Conservation (phyloP, 495 filamentous ascomycete genomes). For the Aspergillus indologenus region DNA sequence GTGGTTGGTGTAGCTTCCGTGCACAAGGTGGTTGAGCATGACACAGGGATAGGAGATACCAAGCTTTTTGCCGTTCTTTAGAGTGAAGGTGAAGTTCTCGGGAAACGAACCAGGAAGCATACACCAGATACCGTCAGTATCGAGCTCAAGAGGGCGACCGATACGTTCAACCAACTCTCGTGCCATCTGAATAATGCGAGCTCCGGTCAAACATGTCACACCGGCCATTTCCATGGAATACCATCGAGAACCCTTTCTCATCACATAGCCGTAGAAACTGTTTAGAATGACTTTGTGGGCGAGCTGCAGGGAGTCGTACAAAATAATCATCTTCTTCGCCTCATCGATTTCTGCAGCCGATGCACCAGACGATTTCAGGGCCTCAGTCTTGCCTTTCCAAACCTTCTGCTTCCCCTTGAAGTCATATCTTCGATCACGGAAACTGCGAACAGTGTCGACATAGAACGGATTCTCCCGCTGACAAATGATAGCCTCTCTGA, state of each 20-base stretch:
- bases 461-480: constrained; percentile 99
- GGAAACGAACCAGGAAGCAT: constrained; percentile 97
- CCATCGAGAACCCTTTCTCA: constrained; percentile 98
- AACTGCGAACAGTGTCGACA: constrained; percentile 90
- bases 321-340: constrained; percentile 96
- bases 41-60: constrained; percentile 96
- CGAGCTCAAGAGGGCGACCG: constrained; percentile 91
- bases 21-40: constrained; percentile 98
- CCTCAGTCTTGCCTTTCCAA: constrained; percentile 94
- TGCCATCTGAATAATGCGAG: constrained; percentile 96
- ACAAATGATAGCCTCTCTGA: constrained; percentile 95
- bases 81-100: constrained; percentile 90
- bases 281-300: constrained; percentile 99
- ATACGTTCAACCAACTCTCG: constrained; percentile 91
- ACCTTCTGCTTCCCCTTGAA: constrained; percentile 98
- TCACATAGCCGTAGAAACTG: constrained; percentile 99
- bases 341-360: constrained; percentile 75
- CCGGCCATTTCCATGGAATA: constrained; percentile 99
- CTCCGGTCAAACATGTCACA: constrained; percentile 95
- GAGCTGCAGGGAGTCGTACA: constrained; percentile 94
- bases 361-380: constrained; percentile 78
- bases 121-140: constrained; percentile 99
- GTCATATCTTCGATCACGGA: constrained; percentile 93
- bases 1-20: constrained; percentile 91
- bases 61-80: constrained; percentile 93